Evolutionary conservation across 2,329 filamentous ascomycete species (phyloP).

Genomic region (Aspergillus caelatus): DNA sequence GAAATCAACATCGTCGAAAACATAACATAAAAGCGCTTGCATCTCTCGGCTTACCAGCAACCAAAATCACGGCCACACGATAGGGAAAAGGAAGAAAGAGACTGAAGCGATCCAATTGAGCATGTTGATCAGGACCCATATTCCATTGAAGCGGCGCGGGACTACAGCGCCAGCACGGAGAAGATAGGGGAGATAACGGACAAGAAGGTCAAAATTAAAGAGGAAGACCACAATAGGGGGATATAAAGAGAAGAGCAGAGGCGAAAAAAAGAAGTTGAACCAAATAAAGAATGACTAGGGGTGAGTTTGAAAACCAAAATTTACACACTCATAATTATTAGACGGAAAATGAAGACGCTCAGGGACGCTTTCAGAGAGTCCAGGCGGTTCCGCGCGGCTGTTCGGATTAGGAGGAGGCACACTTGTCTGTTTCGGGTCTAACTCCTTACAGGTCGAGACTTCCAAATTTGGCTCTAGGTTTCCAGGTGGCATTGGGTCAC

Average conservation of each 20-base stretch:
- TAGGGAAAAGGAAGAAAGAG: slow-evolving; percentile 85
- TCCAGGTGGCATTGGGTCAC: slow-evolving; percentile 8
- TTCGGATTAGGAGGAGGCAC: slow-evolving; percentile 8
- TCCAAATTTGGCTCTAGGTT: slow-evolving; percentile 12
- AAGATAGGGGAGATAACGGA: slow-evolving; percentile 14
- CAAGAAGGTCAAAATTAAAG: slow-evolving; percentile 6
- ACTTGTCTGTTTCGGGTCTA: slow-evolving; percentile 17
- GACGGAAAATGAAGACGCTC: slow-evolving; percentile 20
- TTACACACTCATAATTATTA: slow-evolving; percentile 18
- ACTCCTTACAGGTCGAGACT: slow-evolving; percentile 6
- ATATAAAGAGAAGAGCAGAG: not conserved
- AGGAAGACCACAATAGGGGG: not conserved
- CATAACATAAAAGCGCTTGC: not conserved
- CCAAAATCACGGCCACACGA: slow-evolving; percentile 80
- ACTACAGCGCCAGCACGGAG: slow-evolving; percentile 16
- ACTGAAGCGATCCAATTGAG: slow-evolving; percentile 77
- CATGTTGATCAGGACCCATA: slow-evolving; percentile 46
- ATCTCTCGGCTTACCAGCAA: slow-evolving; percentile 66
- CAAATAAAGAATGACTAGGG: slow-evolving; percentile 39
- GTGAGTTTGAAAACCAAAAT: slow-evolving; percentile 28
- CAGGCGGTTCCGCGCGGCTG: slow-evolving; percentile 22
- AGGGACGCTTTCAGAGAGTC: slow-evolving; percentile 21
- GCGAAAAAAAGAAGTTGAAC: not conserved
- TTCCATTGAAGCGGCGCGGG: slow-evolving; percentile 37
- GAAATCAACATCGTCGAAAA: slow-evolving; percentile 13